Percentiles rank a stretch among this genome's conserved stretches.
Conservation (phyloP, 306 rosid genomes). For the Canavalia gladiata region DNA sequence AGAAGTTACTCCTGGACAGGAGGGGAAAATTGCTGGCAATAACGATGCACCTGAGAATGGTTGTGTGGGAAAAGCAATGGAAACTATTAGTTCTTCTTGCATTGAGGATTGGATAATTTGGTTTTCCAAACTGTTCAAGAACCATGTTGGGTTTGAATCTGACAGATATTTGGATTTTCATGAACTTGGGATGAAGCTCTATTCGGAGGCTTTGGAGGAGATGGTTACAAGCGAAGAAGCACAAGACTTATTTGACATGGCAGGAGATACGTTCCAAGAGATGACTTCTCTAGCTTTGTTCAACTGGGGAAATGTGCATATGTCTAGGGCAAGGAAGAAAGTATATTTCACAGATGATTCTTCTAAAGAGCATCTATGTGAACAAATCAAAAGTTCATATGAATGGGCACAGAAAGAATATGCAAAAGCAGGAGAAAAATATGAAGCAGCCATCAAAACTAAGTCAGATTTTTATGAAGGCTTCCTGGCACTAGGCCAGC, state of each 20-base stretch:
- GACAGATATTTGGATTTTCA: constrained; percentile 81
- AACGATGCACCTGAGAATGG: constrained; percentile 55
- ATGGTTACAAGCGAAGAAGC: constrained; percentile 87
- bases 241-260: constrained; percentile 79
- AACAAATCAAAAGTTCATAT: constrained; percentile 63
- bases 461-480: constrained; percentile 89
- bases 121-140: constrained; percentile 84
- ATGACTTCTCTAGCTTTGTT: constrained; percentile 93
- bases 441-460: constrained; percentile 71
- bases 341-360: constrained; percentile 66
- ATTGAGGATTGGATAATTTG: constrained; percentile 88
- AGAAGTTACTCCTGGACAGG: constrained; percentile 69
- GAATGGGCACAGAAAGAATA: constrained; percentile 83
- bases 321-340: constrained; percentile 86
- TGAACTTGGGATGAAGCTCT: constrained; percentile 85
- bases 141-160: constrained; percentile 84
- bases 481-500: constrained; percentile 81
- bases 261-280: constrained; percentile 85
- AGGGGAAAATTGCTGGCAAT: constrained; percentile 33
- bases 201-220: constrained; percentile 97
- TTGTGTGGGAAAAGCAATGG: constrained; percentile 53
- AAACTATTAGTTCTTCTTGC: constrained; percentile 66
- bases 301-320: constrained; percentile 96
- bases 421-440: constrained; percentile 76
- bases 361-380: constrained; percentile 60